Conservation (phyloP, 768 basidiomycete genomes). For the Lactifluus subvellereus region DNA sequence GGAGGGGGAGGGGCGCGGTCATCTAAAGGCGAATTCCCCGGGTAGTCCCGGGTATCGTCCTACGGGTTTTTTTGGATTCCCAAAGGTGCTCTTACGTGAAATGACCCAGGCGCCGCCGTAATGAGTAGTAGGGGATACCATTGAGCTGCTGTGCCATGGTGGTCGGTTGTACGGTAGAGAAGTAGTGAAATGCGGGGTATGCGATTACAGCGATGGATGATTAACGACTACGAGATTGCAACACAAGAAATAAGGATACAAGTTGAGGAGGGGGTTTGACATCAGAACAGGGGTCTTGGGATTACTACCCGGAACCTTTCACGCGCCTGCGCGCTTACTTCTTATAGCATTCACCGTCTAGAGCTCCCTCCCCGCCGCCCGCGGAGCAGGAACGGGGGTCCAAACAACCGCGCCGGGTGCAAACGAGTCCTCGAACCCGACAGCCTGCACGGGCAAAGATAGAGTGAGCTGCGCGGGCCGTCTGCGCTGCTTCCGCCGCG, state of each 20-base stretch:
- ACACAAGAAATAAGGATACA: not conserved
- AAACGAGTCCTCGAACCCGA: conserved; percentile 19
- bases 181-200: not conserved
- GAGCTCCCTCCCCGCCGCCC: not conserved
- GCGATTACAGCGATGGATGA: not conserved
- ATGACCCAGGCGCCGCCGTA: not conserved
- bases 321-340: no score
- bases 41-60: not conserved
- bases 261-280: not conserved
- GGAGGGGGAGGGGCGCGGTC: not conserved
- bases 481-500: not conserved
- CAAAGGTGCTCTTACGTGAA: not conserved
- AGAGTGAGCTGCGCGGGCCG: conserved; percentile 2
- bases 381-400: not conserved
- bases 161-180: not conserved
- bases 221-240: not conserved
- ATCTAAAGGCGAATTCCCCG: not conserved
- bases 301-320: no score
- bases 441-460: not conserved
- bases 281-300: not conserved
- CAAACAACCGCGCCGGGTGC: not conserved
- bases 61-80: not conserved
- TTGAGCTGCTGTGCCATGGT: not conserved
- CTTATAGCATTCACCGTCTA: no score
- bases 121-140: not conserved